Evolutionary conservation across 805 yeast genomes (phyloP), one percentile per base, ranked within the genome.

Genomic region (Yarrowia phangngaensis): DNA sequence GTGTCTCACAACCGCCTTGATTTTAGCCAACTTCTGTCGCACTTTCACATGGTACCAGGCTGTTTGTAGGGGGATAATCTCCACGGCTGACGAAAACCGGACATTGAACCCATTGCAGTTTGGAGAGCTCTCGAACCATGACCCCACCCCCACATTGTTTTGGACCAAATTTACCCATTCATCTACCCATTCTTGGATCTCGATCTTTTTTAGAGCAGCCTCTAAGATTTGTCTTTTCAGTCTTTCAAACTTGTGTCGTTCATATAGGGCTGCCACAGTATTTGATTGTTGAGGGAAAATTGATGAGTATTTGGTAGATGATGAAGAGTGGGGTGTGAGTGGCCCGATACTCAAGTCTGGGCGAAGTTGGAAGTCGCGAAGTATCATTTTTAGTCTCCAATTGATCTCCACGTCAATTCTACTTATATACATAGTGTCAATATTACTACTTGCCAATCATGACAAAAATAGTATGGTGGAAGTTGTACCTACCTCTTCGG

Each of bases 31-130:
- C 6, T 29, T 12, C 2, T 29, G 20, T 29, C 48, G 28, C 35
- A 29, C 15, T 14, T 34, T 28, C 4, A 41, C 8, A 8, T 28
- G n/a, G n/a, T 41, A 30, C 35, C 34, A 29, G 16, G 28, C 15
- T 28, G n/a, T 20, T 8, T 6, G 48, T 12, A 12, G 27, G 6
- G 34, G 48, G 8, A 41, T 29, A 9, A 29, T 8, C 6, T 41
- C 35, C 8, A 30, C 8, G 4, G 28, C 11, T 1, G 35, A 3
- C n/a, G 48, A 20, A 12, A 41, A 41, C 8, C 28, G 28, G 9
- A 41, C 48, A 4, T 41, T 41, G 48, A n/a, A 30, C 13, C 48
- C 48, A 16, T 41, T 29, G 16, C 8, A 19, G 13, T 41, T 41
- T 13, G 48, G 48, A 2, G 32, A 31, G 7, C 35, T 22, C 20